Percentiles rank a stretch among this genome's conserved stretches.
These are phyloP conservation scores for Plasmodium coatneyi DNA, from an alignment of 169 alveolate genomes.

Conservation along the genomic window DNA sequence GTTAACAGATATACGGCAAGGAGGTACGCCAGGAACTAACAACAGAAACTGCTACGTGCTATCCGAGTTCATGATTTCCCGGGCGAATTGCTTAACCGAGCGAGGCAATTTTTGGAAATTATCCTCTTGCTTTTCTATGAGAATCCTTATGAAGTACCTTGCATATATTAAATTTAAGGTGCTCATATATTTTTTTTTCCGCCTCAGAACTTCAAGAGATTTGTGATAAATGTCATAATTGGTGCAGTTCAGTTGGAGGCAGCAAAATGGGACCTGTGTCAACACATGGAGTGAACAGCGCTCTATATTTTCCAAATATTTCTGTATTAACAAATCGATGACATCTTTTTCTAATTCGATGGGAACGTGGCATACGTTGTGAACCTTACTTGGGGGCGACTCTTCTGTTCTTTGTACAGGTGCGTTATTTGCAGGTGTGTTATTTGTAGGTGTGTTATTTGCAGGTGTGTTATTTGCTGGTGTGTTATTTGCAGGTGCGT, in stretches of 20 bases:
- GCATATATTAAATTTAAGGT: conserved; percentile 76
- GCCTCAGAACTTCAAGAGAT: conserved; percentile 48
- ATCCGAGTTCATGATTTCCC: conserved; percentile 69
- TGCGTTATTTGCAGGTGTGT: neutral
- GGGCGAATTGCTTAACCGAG: conserved; percentile 56
- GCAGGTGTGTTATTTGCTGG: neutral
- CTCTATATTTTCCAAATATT: conserved; percentile 40
- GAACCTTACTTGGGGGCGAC: neutral
- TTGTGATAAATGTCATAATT: conserved; percentile 56
- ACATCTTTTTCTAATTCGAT: conserved; percentile 46
- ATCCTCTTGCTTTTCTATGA: conserved; percentile 71
- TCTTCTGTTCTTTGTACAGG: neutral
- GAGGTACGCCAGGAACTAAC: neutral
- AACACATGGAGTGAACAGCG: conserved; percentile 71
- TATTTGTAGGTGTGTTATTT: too few species aligned
- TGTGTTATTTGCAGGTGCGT: neutral
- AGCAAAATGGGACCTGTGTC: conserved; percentile 76
- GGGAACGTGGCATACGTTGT: neutral
- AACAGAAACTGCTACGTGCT: neutral
- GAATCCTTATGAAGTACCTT: conserved; percentile 69
- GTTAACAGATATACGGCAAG: neutral
- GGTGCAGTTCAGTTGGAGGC: conserved; percentile 61
- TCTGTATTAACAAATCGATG: conserved; percentile 50
- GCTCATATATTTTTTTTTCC: conserved; percentile 47
- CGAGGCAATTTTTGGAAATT: conserved; percentile 74